phyloP scores from a whole-genome alignment of 2,329 filamentous ascomycete genomes.

The Ophiostoma pallidulum region DNA sequence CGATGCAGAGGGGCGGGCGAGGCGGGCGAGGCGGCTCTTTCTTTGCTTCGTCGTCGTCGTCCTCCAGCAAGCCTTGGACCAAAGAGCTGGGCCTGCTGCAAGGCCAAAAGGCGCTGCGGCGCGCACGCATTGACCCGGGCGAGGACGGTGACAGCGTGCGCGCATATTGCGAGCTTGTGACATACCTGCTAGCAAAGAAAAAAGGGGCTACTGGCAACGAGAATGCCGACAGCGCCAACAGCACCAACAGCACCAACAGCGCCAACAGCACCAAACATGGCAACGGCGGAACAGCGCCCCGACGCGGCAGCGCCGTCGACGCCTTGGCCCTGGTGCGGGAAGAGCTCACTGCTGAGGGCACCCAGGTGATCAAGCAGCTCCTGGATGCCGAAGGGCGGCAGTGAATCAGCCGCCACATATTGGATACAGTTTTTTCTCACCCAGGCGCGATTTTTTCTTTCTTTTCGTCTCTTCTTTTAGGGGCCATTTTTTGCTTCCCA shows the following conservation, averaged over 20 bases:
- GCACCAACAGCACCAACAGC: too few species aligned
- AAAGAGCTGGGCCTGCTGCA: conserved; percentile 47
- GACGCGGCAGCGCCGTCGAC: conserved; percentile 20
- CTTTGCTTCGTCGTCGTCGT: not conserved
- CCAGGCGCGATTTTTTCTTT: too few species aligned
- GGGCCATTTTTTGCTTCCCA: not conserved
- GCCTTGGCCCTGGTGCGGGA: conserved; percentile 32
- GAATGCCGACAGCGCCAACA: not conserved
- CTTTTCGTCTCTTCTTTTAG: too few species aligned
- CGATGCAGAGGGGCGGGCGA: not conserved
- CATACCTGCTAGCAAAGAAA: conserved; percentile 35
- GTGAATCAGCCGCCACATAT: not conserved
- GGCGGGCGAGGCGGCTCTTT: not conserved
- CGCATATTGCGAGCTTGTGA: conserved; percentile 51
- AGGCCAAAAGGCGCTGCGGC: conserved; percentile 44
- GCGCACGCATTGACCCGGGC: conserved; percentile 38
- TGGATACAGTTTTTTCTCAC: not conserved
- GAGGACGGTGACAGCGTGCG: conserved; percentile 49
- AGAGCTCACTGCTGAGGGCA: conserved; percentile 41
- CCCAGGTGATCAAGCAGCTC: conserved; percentile 39
- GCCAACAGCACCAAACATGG: not conserved
- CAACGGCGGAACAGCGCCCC: conserved; percentile 18
- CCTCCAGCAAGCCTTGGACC: conserved; percentile 37
- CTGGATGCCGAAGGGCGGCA: conserved; percentile 33
- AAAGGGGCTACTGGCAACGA: conserved; percentile 22